phyloP scores from a whole-genome alignment of 2,329 filamentous ascomycete genomes.

The Xylariaceae sp. region DNA sequence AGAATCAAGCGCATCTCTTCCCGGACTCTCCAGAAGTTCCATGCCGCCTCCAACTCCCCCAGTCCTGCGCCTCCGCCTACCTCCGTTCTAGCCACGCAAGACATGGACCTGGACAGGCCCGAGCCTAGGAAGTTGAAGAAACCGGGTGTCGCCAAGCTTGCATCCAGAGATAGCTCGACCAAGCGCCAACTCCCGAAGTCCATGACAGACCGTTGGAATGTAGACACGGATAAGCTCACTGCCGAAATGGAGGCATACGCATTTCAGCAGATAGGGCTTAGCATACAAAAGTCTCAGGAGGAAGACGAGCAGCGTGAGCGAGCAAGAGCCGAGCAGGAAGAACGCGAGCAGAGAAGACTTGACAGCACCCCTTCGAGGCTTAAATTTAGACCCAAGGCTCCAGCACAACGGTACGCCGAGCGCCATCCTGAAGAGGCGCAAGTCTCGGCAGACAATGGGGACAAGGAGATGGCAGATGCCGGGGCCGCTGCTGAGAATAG shows the following conservation, averaged over 20 bases:
- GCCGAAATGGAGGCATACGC: slow-evolving; percentile 46
- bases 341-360: slow-evolving; percentile 27
- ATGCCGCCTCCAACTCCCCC: slow-evolving; percentile 15
- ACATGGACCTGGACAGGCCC: slow-evolving; percentile 24
- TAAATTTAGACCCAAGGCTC: slow-evolving; percentile 56
- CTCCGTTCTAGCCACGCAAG: slow-evolving; percentile 10
- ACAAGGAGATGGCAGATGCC: slow-evolving; percentile 28
- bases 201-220: slow-evolving; percentile 37
- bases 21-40: slow-evolving; percentile 22
- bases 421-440: slow-evolving; percentile 47
- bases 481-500: slow-evolving; percentile 30
- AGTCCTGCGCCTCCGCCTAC: slow-evolving; percentile 1
- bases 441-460: slow-evolving; percentile 23
- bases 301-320: slow-evolving; percentile 39
- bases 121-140: slow-evolving; percentile 33
- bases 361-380: slow-evolving; percentile 22
- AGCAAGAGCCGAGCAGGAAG: slow-evolving; percentile 25
- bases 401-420: slow-evolving; percentile 53
- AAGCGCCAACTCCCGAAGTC: slow-evolving; percentile 29
- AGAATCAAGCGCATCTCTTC: slow-evolving; percentile 35
- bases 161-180: slow-evolving; percentile 18
- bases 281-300: slow-evolving; percentile 47
- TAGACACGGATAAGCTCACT: slow-evolving; percentile 33
- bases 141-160: slow-evolving; percentile 32
- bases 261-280: slow-evolving; percentile 55